phyloP scores from a whole-genome alignment of 2,329 filamentous ascomycete genomes.

The Aspergillus sp. region DNA sequence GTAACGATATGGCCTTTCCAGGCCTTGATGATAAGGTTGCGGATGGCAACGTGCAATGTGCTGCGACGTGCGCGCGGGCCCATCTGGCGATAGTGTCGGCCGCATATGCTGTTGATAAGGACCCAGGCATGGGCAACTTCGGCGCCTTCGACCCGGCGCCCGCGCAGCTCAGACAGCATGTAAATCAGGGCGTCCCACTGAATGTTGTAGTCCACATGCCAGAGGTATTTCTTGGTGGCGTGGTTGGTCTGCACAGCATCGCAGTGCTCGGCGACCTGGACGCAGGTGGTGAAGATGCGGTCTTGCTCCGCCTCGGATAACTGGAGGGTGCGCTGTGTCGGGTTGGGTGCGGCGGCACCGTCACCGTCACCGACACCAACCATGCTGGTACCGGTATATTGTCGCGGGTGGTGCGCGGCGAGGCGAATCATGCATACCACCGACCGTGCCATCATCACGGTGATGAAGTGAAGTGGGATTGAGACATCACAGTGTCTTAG shows the following conservation, averaged over 20 bases:
- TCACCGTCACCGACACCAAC: neutral
- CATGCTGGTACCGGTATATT: neutral
- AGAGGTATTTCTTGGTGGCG: neutral
- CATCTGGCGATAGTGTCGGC: neutral
- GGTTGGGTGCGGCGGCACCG: neutral
- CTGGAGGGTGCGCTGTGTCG: neutral
- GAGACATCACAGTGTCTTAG: neutral
- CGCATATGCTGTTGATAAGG: neutral
- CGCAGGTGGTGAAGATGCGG: neutral
- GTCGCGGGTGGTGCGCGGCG: neutral
- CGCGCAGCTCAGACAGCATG: neutral
- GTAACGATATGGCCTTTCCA: neutral
- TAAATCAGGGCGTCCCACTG: neutral
- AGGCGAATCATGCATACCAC: neutral
- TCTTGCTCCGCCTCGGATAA: neutral
- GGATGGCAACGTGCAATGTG: neutral
- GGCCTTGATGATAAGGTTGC: neutral
- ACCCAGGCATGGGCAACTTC: neutral
- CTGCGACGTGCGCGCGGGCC: neutral
- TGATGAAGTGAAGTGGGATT: neutral
- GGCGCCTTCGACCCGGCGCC: neutral
- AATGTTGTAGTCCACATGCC: neutral
- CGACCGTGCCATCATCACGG: neutral
- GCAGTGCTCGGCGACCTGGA: slow-evolving; percentile 9
- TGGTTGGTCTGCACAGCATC: neutral